Base-by-base conservation (phyloP, 768 basidiomycete genomes). In the Lactifluus pinguis region DNA sequence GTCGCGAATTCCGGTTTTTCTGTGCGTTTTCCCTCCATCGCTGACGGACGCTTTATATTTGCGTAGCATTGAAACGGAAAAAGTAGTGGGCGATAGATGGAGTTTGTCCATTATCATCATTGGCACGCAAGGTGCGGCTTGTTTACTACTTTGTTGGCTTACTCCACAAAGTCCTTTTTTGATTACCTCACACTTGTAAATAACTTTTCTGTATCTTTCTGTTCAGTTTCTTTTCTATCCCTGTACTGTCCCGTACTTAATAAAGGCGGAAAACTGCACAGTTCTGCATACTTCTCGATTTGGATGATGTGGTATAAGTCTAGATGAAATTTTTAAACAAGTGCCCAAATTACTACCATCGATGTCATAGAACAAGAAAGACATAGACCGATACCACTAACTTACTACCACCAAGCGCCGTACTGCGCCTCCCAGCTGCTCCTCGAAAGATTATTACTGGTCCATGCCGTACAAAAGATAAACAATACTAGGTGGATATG, bases 41-140 rank as follows among this genome's bases (percentile, higher is more conserved):
- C 50, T 19, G 11, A 45, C 34, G 4, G 13, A 21, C 17, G 9
- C 6, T 32, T 13, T 25, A 10, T 19, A 15, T 44, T 42, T 13
- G 11, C 50, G 34, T 55, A 77, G 76, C 66, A 19, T 66, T 69
- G 44, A 76, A 76, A 66, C 75, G 75, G 65, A 76, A 73, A 69
- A 77, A 75, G 64, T 77, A 69, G 64, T 77, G 69, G 61, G 36
- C 53, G 10, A 47, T 44, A 21, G 29, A 29, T 6, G 41, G 25
- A 2, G 25, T 25, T 25, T 25, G 25, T 25, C 25, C 2, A 25
- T 25, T 25, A 25, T 25, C 25, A 25, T 25, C 25, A 36, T 25
- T 55, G 32, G 34, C n/a, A 17, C n/a, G n/a, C n/a, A 45, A n/a
- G 19, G 44, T 6, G 8, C 15, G 25, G 25, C 13, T 10, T 45